Conservation (phyloP, 2,329 filamentous ascomycete genomes). For the Chaetomiaceae sp. region DNA sequence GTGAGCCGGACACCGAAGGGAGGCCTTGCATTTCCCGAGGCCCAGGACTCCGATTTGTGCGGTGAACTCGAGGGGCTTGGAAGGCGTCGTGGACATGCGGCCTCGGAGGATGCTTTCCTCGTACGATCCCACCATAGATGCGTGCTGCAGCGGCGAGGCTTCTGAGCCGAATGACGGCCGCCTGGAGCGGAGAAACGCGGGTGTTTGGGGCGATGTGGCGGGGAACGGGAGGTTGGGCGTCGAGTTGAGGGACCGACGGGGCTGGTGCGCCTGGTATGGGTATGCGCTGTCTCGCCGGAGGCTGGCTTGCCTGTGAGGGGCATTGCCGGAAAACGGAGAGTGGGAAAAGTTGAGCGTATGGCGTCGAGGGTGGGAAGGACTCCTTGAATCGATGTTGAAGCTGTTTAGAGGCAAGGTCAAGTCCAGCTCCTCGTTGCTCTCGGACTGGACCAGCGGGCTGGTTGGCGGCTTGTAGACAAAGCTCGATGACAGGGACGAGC, state of each 20-base stretch:
- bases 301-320: slow-evolving; percentile 34
- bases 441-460: slow-evolving; percentile 84
- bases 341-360: slow-evolving; percentile 68
- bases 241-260: slow-evolving; percentile 68
- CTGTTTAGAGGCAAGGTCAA: slow-evolving; percentile 51
- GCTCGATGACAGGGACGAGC: slow-evolving; percentile 69
- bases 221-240: slow-evolving; percentile 43
- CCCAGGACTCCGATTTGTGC: slow-evolving; percentile 94
- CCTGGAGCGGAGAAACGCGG: slow-evolving; percentile 51
- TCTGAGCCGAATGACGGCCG: slow-evolving; percentile 71
- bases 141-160: slow-evolving; percentile 73
- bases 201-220: slow-evolving; percentile 46
- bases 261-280: slow-evolving; percentile 74
- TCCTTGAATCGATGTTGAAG: slow-evolving; percentile 44
- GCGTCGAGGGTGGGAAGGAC: slow-evolving; percentile 47
- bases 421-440: slow-evolving; percentile 76
- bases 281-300: slow-evolving; percentile 56
- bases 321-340: slow-evolving; percentile 24
- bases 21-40: slow-evolving; percentile 81
- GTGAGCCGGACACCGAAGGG: slow-evolving; percentile 79
- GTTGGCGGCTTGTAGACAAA: slow-evolving; percentile 87
- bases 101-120: slow-evolving; percentile 94
- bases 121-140: slow-evolving; percentile 95
- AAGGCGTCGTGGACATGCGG: slow-evolving; percentile 94
- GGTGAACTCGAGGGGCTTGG: slow-evolving; percentile 85